A percentile compares a stretch with the other conserved stretches of the same genome.
Conservation (phyloP, 768 basidiomycete genomes). For the Bullera alba region DNA sequence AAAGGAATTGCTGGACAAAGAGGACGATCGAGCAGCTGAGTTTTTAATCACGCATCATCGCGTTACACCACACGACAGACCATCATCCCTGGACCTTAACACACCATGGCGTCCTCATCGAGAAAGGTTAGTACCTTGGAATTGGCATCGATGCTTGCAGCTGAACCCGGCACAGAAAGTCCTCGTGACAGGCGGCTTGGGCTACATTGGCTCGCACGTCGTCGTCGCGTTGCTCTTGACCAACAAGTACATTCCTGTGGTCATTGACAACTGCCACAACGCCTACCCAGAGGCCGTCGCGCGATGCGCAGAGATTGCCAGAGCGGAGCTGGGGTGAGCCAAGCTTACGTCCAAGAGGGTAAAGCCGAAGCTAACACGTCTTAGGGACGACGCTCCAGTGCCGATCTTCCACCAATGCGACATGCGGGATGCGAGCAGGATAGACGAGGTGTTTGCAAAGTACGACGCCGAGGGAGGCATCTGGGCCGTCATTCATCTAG, state of each 20-base stretch:
- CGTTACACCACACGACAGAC: too few species aligned
- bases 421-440: constrained; percentile 63
- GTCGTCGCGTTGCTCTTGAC: constrained; percentile 78
- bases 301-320: constrained; percentile 67
- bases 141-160: not conserved
- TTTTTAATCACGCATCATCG: too few species aligned
- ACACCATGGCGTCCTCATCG: not conserved
- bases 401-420: constrained; percentile 53
- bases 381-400: constrained; percentile 29
- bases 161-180: constrained; percentile 13
- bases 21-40: too few species aligned
- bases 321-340: constrained; percentile 56
- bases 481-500: constrained; percentile 94
- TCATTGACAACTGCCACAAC: constrained; percentile 93
- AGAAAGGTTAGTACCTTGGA: not conserved
- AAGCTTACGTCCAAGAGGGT: not conserved
- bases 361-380: not conserved
- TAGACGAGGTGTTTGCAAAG: constrained; percentile 70
- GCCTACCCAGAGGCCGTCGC: constrained; percentile 68
- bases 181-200: constrained; percentile 39
- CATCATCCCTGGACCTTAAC: not conserved
- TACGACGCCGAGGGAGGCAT: constrained; percentile 78
- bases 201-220: constrained; percentile 76
- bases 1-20: too few species aligned
- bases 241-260: constrained; percentile 81